These are phyloP conservation scores for Karstenula rhodostoma DNA, from an alignment of 2,329 filamentous ascomycete genomes.

Conservation along the genomic window DNA sequence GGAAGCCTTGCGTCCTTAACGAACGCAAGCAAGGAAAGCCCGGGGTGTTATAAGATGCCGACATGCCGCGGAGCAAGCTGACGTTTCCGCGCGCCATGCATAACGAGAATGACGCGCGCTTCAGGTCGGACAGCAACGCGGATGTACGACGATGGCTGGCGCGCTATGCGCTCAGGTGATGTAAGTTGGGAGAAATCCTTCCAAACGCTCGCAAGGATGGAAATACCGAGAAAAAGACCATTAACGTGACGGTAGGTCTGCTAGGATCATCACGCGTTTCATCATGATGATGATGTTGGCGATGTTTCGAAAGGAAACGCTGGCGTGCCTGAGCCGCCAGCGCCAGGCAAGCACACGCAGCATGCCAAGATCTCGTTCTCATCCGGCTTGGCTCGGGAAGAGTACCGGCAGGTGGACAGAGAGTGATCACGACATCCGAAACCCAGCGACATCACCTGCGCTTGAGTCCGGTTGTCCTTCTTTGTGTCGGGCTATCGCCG, in stretches of 20 bases:
- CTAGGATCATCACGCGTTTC: slow-evolving; percentile 7
- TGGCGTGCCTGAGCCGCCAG: slow-evolving; percentile 7
- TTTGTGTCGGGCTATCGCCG: neutral
- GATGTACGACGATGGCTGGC: neutral
- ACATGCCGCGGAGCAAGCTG: slow-evolving; percentile 1
- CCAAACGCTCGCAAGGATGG: neutral
- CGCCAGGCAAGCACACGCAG: neutral
- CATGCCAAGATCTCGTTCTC: neutral
- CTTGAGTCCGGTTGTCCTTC: neutral
- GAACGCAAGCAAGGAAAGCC: neutral
- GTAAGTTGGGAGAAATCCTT: neutral
- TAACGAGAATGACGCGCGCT: slow-evolving; percentile 1
- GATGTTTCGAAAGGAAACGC: slow-evolving; percentile 12
- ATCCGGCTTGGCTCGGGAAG: neutral
- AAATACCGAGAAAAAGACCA: neutral
- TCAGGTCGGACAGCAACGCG: neutral
- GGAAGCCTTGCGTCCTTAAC: slow-evolving; percentile 36
- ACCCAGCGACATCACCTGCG: neutral
- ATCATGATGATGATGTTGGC: neutral
- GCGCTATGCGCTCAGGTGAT: neutral
- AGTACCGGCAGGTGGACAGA: neutral
- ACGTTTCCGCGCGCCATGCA: neutral
- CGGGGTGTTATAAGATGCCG: slow-evolving; percentile 3
- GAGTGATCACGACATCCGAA: neutral
- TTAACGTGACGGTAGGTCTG: neutral